Conservation (phyloP, 2,329 filamentous ascomycete genomes). For the Alternaria burnsii region DNA sequence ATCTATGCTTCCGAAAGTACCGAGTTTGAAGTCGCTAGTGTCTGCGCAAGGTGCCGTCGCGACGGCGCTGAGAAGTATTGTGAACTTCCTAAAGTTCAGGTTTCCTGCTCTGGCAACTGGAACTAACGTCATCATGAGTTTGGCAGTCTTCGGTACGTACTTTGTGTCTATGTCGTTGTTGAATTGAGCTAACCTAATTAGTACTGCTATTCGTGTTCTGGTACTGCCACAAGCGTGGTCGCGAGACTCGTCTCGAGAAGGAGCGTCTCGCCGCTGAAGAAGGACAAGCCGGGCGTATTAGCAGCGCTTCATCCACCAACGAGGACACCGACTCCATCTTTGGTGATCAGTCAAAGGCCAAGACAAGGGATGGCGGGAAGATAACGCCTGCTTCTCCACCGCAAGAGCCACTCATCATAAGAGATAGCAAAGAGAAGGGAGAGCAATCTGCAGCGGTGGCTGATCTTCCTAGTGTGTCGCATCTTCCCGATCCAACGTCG, state of each 20-base stretch:
- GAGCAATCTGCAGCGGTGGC: slow-evolving; percentile 33
- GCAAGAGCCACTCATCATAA: slow-evolving; percentile 34
- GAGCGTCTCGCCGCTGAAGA: slow-evolving; percentile 56
- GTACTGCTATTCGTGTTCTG: slow-evolving; percentile 93
- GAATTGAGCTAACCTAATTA: slow-evolving; percentile 32
- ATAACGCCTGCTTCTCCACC: slow-evolving; percentile 31
- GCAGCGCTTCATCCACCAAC: slow-evolving; percentile 41
- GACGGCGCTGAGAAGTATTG: slow-evolving; percentile 85
- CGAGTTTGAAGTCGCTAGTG: slow-evolving; percentile 79
- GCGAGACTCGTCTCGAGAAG: slow-evolving; percentile 79
- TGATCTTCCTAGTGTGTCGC: slow-evolving; percentile 48
- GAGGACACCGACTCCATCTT: slow-evolving; percentile 44
- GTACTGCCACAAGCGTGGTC: slow-evolving; percentile 97
- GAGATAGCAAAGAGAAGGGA: slow-evolving; percentile 35
- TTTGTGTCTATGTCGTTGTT: not conserved
- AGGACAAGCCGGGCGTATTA: slow-evolving; percentile 34
- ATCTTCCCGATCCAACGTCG: slow-evolving; percentile 46
- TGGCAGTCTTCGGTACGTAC: slow-evolving; percentile 84
- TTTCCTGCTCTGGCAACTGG: slow-evolving; percentile 88
- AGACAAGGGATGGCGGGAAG: slow-evolving; percentile 17
- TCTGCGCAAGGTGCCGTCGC: slow-evolving; percentile 88
- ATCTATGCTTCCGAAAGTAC: slow-evolving; percentile 67
- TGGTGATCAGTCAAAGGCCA: slow-evolving; percentile 29
- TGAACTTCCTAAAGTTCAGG: slow-evolving; percentile 83
- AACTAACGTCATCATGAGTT: slow-evolving; percentile 88